Evolutionary conservation across 1,139 yeast species (phyloP).

Genomic region (Kazachstania sp.): DNA sequence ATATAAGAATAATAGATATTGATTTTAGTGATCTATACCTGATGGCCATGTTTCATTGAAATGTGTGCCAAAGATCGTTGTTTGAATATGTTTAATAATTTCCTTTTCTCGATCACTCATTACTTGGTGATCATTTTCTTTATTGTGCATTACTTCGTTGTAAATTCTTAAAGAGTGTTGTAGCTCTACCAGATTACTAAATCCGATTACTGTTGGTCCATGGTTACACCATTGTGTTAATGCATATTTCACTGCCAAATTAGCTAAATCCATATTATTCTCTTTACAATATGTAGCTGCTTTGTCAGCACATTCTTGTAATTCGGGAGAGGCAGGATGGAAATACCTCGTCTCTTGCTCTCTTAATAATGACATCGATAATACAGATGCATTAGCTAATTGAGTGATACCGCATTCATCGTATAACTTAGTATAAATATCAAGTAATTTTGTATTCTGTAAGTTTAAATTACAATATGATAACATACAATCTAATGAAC

Average conservation of each 20-base stretch:
- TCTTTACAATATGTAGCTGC: slow-evolving; percentile 39
- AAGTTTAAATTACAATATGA: slow-evolving; percentile 78
- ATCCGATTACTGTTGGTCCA: slow-evolving; percentile 68
- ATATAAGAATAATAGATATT: no score
- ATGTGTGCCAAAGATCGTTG: slow-evolving; percentile 45
- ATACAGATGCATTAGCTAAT: slow-evolving; percentile 72
- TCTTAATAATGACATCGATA: slow-evolving; percentile 80
- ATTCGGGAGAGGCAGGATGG: slow-evolving; percentile 67
- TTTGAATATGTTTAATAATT: slow-evolving; percentile 39
- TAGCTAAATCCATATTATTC: slow-evolving; percentile 58
- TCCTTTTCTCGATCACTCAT: slow-evolving; percentile 36
- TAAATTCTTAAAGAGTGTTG: slow-evolving; percentile 53
- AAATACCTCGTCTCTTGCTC: slow-evolving; percentile 58
- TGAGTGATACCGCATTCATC: slow-evolving; percentile 47
- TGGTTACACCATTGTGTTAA: slow-evolving; percentile 45
- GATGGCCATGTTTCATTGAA: slow-evolving; percentile 56
- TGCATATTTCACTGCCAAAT: slow-evolving; percentile 71
- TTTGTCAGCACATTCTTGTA: slow-evolving; percentile 46
- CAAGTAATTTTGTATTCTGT: slow-evolving; percentile 55
- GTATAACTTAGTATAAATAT: slow-evolving; percentile 43
- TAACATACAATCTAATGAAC: slow-evolving; percentile 63
- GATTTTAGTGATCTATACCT: no score
- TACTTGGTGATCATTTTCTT: slow-evolving; percentile 17
- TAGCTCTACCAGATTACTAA: slow-evolving; percentile 54
- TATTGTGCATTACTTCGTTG: slow-evolving; percentile 38